A percentile compares a stretch with the other conserved stretches of the same genome.
Evolutionary conservation across 164 flowering plant species (phyloP).

Genomic region (Saururus chinensis): DNA sequence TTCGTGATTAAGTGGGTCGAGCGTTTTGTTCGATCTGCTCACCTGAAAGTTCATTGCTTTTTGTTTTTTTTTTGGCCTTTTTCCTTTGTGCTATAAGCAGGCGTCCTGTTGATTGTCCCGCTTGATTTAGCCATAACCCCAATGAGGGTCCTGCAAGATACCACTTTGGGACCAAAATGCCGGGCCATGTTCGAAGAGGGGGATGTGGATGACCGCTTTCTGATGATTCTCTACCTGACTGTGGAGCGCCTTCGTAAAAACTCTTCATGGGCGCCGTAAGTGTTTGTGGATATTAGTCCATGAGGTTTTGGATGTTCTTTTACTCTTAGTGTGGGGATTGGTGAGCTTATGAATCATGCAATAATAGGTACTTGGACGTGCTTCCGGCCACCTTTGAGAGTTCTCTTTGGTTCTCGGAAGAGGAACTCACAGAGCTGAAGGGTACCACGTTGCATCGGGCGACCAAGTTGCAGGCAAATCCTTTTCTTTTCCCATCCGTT

Average conservation of each 20-base stretch:
- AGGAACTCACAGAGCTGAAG: conserved; percentile 70
- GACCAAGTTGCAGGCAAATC: conserved; percentile 62
- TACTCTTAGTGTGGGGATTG: neutral
- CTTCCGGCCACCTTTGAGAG: conserved; percentile 81
- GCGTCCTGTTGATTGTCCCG: conserved; percentile 71
- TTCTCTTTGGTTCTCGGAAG: conserved; percentile 89
- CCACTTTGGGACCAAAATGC: conserved; percentile 69
- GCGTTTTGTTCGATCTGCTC: no score
- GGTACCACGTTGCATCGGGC: conserved; percentile 79
- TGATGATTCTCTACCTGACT: conserved; percentile 65
- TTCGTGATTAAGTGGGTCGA: neutral
- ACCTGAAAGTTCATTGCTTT: no score
- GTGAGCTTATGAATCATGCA: neutral
- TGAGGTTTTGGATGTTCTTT: neutral
- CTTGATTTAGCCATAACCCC: conserved; percentile 88
- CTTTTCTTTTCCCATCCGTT: neutral
- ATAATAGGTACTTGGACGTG: conserved; percentile 77
- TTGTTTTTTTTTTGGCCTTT: neutral
- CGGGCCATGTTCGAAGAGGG: conserved; percentile 85
- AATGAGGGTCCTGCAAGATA: conserved; percentile 90
- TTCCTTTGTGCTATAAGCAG: conserved; percentile 19
- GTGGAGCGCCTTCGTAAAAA: conserved; percentile 80
- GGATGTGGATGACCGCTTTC: conserved; percentile 88
- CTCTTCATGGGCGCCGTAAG: conserved; percentile 97
- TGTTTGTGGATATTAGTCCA: neutral